A percentile compares a stretch with the other conserved stretches of the same genome.
Conservation (phyloP, 108 stramenopile species). For the Licmophora abbreviata region DNA sequence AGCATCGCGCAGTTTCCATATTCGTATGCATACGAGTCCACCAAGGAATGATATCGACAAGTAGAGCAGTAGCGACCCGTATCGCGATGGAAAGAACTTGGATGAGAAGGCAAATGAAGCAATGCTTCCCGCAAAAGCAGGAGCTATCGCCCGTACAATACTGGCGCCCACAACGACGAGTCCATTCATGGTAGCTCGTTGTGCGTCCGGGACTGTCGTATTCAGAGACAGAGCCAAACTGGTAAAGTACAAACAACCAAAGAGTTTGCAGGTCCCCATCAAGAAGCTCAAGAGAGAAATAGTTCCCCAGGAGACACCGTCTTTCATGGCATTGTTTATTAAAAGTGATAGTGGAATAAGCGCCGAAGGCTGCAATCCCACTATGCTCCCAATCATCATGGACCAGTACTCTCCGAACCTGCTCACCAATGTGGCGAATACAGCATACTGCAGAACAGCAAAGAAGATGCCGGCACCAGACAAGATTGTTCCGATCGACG, state of each 20-base stretch:
- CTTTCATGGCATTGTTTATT: slow-evolving; percentile 2
- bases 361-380: slow-evolving; percentile 16
- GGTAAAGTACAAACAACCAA: slow-evolving; percentile 42
- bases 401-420: slow-evolving; percentile 38
- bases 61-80: slow-evolving; percentile 2
- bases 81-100: not conserved
- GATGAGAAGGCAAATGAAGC: slow-evolving; percentile 3
- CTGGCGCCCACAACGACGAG: slow-evolving; percentile 48
- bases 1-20: not conserved
- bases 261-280: slow-evolving; percentile 27
- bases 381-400: slow-evolving; percentile 27
- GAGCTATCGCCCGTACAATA: slow-evolving; percentile 46
- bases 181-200: slow-evolving; percentile 65
- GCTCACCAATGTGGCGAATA: slow-evolving; percentile 26
- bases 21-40: not conserved
- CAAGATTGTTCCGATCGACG: slow-evolving; percentile 50
- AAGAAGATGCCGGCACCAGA: slow-evolving; percentile 46
- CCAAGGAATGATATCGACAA: slow-evolving; percentile 2
- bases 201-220: slow-evolving; percentile 40
- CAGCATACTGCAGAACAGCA: slow-evolving; percentile 34
- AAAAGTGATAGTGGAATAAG: slow-evolving; percentile 39
- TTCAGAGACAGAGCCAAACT: slow-evolving; percentile 47
- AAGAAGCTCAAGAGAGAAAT: slow-evolving; percentile 16
- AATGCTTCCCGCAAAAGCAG: slow-evolving; percentile 38
- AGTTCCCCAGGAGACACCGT: slow-evolving; percentile 4